Conservation (phyloP, 2,329 filamentous ascomycete genomes). For the Talaromyces amestolkiae region DNA sequence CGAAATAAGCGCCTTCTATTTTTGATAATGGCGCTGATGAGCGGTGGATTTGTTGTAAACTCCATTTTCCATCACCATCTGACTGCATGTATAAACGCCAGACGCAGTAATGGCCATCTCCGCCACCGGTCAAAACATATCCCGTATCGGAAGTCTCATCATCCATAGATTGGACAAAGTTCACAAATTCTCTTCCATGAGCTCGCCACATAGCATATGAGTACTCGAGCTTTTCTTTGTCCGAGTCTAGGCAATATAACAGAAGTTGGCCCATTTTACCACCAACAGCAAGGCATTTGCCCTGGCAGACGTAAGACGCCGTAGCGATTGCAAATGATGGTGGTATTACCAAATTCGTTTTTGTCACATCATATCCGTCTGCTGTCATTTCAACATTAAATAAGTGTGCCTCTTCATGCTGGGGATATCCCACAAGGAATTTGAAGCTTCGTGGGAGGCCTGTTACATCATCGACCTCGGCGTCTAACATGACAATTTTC, state of each 20-base stretch:
- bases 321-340: slow-evolving; percentile 53
- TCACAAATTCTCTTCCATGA: slow-evolving; percentile 65
- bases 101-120: slow-evolving; percentile 73
- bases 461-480: neutral
- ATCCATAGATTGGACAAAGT: slow-evolving; percentile 51
- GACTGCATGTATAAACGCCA: slow-evolving; percentile 42
- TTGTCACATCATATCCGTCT: slow-evolving; percentile 28
- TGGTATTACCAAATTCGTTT: slow-evolving; percentile 32
- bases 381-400: slow-evolving; percentile 25
- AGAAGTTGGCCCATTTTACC: slow-evolving; percentile 56
- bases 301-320: slow-evolving; percentile 37
- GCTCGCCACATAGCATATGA: slow-evolving; percentile 29
- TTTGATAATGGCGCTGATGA: slow-evolving; percentile 68
- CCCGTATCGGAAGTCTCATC: slow-evolving; percentile 21
- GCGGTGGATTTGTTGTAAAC: slow-evolving; percentile 61
- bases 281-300: slow-evolving; percentile 50
- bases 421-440: slow-evolving; percentile 30
- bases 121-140: slow-evolving; percentile 66
- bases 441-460: slow-evolving; percentile 21
- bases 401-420: slow-evolving; percentile 30
- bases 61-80: slow-evolving; percentile 26
- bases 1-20: slow-evolving; percentile 70
- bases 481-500: slow-evolving; percentile 28
- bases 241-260: slow-evolving; percentile 39
- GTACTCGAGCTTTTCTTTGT: slow-evolving; percentile 24